A percentile compares a stretch with the other conserved stretches of the same genome.
Conservation (phyloP, 805 yeast genomes). For the Pichia manshurica region DNA sequence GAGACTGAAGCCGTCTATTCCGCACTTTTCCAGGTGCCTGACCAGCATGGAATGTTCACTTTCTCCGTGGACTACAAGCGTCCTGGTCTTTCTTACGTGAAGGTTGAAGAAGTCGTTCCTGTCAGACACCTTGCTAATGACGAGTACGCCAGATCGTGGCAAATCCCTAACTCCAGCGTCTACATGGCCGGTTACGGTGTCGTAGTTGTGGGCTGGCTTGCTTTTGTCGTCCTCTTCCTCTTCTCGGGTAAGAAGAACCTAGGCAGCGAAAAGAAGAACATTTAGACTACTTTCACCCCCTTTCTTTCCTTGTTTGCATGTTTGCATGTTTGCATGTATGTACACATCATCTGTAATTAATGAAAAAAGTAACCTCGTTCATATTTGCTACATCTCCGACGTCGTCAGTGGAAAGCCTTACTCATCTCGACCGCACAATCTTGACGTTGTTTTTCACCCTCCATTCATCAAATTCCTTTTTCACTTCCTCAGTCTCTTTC, state of each 20-base stretch:
- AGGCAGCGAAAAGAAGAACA: constrained; percentile 20
- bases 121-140: constrained; percentile 93
- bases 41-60: constrained; percentile 95
- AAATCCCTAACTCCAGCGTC: constrained; percentile 89
- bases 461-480: constrained; percentile 43
- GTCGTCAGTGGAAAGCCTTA: too few species aligned
- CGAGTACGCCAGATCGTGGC: constrained; percentile 91
- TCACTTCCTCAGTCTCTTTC: constrained; percentile 35
- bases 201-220: constrained; percentile 71
- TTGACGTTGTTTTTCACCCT: constrained; percentile 45
- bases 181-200: constrained; percentile 66
- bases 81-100: constrained; percentile 64
- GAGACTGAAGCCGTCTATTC: constrained; percentile 44
- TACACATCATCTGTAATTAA: too few species aligned
- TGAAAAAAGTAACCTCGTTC: too few species aligned
- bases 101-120: constrained; percentile 65
- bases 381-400: too few species aligned
- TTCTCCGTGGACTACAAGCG: constrained; percentile 74
- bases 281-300: not conserved
- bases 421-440: constrained; percentile 35
- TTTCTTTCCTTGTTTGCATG: not conserved
- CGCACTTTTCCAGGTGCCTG: constrained; percentile 70
- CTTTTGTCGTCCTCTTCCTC: constrained; percentile 65
- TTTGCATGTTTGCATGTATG: not conserved
- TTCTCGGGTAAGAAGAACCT: constrained; percentile 27